Conservation (phyloP, 2,329 filamentous ascomycete genomes). For the Hirsutella minnesotensis region DNA sequence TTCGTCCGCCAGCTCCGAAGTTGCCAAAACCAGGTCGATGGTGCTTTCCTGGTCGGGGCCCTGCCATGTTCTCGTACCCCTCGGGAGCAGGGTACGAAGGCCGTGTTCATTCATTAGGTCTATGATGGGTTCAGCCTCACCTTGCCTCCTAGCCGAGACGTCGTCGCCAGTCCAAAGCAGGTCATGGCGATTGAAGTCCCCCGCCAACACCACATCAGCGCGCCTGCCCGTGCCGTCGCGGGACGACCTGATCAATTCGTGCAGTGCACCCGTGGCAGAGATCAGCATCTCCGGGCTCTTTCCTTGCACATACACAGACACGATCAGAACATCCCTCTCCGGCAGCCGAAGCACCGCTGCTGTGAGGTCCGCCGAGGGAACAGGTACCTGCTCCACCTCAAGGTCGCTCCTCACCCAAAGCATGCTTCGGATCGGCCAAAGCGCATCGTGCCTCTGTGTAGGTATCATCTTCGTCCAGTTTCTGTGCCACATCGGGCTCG, state of each 20-base stretch:
- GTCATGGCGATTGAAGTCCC: too few species aligned
- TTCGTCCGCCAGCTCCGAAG: not conserved
- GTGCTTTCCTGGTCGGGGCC: conserved; percentile 8
- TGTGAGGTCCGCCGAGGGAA: too few species aligned
- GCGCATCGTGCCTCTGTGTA: conserved; percentile 4
- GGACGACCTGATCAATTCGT: too few species aligned
- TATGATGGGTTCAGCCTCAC: conserved; percentile 9
- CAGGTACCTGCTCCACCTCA: conserved; percentile 6
- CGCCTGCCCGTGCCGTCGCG: too few species aligned
- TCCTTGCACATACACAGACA: conserved; percentile 1
- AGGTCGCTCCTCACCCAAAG: conserved; percentile 8
- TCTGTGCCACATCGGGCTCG: too few species aligned
- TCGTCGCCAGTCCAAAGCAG: conserved; percentile 7
- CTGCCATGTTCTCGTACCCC: conserved; percentile 21
- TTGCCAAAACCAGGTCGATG: conserved; percentile 12
- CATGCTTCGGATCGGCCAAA: conserved; percentile 10
- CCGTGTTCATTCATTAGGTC: conserved; percentile 6
- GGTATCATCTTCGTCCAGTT: conserved; percentile 3
- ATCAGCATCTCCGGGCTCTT: too few species aligned
- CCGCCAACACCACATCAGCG: not conserved
- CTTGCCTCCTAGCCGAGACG: not conserved
- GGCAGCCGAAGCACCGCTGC: conserved; percentile 1
- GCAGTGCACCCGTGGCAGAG: too few species aligned
- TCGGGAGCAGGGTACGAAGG: conserved; percentile 19
- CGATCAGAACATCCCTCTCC: not conserved